These are phyloP conservation scores for Termitomyces sp. DNA, from an alignment of 768 basidiomycete genomes.

Conservation along the genomic window DNA sequence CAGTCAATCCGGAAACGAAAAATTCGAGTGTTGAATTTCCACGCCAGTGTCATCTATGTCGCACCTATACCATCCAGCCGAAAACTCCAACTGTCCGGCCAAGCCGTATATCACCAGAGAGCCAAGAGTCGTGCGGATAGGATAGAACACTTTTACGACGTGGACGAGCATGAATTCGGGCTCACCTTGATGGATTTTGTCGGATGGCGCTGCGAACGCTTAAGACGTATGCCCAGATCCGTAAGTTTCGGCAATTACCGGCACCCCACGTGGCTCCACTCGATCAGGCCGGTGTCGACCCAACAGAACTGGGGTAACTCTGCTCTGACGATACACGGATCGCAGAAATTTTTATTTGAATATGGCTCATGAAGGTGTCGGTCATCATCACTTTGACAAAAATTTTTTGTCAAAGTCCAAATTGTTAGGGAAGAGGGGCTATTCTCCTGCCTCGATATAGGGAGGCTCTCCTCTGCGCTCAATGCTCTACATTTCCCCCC, in stretches of 20 bases:
- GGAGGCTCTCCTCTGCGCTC: no score
- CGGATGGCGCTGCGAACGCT: slow-evolving; percentile 19
- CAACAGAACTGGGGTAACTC: background rate
- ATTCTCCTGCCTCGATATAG: no score
- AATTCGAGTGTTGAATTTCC: background rate
- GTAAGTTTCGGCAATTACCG: slow-evolving; percentile 16
- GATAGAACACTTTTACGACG: slow-evolving; percentile 8
- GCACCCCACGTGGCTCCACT: slow-evolving; percentile 5
- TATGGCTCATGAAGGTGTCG: no score
- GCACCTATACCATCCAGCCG: slow-evolving; percentile 36
- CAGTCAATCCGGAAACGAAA: slow-evolving; percentile 9
- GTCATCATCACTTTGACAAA: no score
- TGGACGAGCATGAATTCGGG: slow-evolving; percentile 24
- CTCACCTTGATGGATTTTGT: slow-evolving; percentile 60
- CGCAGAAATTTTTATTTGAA: no score
- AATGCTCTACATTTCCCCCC: no score
- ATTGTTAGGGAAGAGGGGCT: no score
- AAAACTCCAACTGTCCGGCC: slow-evolving; percentile 14
- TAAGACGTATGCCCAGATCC: slow-evolving; percentile 4
- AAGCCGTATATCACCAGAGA: slow-evolving; percentile 11
- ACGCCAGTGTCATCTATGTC: slow-evolving; percentile 29
- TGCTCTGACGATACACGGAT: no score
- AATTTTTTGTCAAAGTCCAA: no score
- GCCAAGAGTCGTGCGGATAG: slow-evolving; percentile 13
- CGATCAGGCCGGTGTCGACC: background rate